Evolutionary conservation across 179 eudicot genomes (phyloP).

Genomic region (Actinidia polygama): DNA sequence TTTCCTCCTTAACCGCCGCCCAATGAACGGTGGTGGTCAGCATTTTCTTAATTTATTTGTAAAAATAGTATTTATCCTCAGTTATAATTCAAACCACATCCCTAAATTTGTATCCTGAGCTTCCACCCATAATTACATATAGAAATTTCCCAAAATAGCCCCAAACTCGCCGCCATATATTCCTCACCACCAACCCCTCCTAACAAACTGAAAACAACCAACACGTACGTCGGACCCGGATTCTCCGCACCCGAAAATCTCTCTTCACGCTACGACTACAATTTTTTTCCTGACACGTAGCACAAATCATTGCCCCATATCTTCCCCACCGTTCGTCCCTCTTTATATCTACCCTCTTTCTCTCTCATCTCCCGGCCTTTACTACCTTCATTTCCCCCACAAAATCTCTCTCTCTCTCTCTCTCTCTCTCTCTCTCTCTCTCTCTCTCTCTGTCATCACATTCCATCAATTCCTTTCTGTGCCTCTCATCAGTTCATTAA

Average conservation of each 20-base stretch:
- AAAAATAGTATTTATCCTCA: too few relatives aligned
- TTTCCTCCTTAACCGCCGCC: too few relatives aligned
- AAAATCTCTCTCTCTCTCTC: background rate
- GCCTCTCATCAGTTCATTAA: background rate
- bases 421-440: background rate
- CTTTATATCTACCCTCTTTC: background rate
- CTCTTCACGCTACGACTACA: slow-evolving; percentile 8
- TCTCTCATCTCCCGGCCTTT: slow-evolving; percentile 30
- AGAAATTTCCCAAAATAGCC: background rate
- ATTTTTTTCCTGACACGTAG: slow-evolving; percentile 17
- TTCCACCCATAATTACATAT: background rate
- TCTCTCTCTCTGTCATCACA: background rate
- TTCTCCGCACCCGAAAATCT: slow-evolving; percentile 18
- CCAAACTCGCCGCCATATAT: background rate
- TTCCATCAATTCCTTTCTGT: background rate
- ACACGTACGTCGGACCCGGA: slow-evolving; percentile 17
- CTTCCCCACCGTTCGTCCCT: background rate
- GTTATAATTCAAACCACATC: too few relatives aligned
- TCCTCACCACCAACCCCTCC: background rate
- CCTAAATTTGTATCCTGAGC: background rate
- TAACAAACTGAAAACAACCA: background rate
- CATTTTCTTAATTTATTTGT: too few relatives aligned
- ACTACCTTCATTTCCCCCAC: background rate
- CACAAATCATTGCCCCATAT: slow-evolving; percentile 14
- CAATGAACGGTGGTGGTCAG: too few relatives aligned